phyloP scores from a whole-genome alignment of 345 rosid species.

The Salix purpurea region DNA sequence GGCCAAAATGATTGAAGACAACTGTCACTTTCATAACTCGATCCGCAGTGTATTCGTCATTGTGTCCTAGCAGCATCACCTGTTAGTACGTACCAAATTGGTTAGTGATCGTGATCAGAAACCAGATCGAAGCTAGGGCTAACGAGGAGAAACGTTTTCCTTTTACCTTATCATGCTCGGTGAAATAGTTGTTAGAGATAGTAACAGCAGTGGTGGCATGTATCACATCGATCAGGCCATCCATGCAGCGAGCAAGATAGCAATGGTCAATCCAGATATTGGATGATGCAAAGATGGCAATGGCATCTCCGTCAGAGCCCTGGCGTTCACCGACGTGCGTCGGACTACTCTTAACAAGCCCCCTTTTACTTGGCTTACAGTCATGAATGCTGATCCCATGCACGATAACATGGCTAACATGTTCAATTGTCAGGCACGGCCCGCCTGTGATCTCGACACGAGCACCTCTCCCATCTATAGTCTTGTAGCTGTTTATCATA shows the following conservation, averaged over 20 bases:
- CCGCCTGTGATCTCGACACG: constrained; percentile 21
- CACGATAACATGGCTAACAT: constrained; percentile 24
- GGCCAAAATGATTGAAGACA: constrained; percentile 27
- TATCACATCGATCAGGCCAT: constrained; percentile 24
- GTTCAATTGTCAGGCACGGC: constrained; percentile 21
- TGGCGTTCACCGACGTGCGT: constrained; percentile 15
- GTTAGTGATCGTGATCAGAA: neutral
- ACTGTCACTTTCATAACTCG: constrained; percentile 25
- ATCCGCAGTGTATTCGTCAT: constrained; percentile 10
- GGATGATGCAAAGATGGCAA: constrained; percentile 17
- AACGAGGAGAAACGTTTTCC: neutral
- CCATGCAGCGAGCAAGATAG: constrained; percentile 22
- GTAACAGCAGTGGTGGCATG: constrained; percentile 26
- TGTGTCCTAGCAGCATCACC: constrained; percentile 29
- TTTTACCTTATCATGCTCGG: constrained; percentile 17
- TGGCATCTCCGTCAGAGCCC: constrained; percentile 23
- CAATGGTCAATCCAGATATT: constrained; percentile 32
- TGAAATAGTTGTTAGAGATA: constrained; percentile 26
- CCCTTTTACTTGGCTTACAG: constrained; percentile 16
- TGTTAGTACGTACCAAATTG: neutral
- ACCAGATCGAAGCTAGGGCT: neutral
- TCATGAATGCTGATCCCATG: constrained; percentile 29
- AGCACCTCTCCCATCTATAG: constrained; percentile 26
- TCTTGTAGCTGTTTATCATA: constrained; percentile 23
- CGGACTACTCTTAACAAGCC: constrained; percentile 18